Base-by-base conservation (phyloP, 2,329 filamentous ascomycete genomes). In the Trichoderma gracile region DNA sequence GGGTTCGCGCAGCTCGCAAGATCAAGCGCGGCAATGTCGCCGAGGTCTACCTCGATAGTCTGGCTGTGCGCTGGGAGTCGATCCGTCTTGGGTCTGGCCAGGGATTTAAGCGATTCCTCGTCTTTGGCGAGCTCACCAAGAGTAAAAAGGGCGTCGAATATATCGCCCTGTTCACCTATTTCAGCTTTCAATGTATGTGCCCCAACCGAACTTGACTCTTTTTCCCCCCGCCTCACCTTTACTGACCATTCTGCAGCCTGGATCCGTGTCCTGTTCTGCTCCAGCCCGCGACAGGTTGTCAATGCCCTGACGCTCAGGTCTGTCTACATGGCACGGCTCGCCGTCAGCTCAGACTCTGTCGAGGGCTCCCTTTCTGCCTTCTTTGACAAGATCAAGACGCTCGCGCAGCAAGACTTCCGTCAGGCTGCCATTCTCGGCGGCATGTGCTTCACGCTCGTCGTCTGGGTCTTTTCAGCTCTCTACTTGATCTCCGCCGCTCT, bases 91-190 rank as follows among this genome's bases (percentile, higher is more conserved):
- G 89, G 42, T 82, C 82, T 25, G 90, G 89, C 49, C 86, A 89
- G 70, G 95, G 95, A 38, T 99, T 89, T 86, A 89, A 88, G 71
- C 85, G 94, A 57, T 99, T 97, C 74, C 78, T 97, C n/a, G 92
- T 97, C 69, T 97, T 97, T 74, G 89, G 92, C 17, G 91, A 92
- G 72, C 80, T 97, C 74, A 97, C 93, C 14, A 95, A 94, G 78
- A 93, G 90, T 76, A 93, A 91, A 73, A 96, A 96, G 78, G 92
- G 93, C 19, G 89, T 89, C 64, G 92, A 97, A 75, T 97, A 97
- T 72, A 84, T 96, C 69, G 93, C 93, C 3, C 82, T 97, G 5
- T 97, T 97, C 75, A 90, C 92, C 30, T 97, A 96, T 76, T 97
- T 96, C 77, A 89, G 79, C 61, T 86, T 89, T 62, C 85, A 89